Conservation (phyloP, 129 eudicot species). For the Gnaphalium uliginosum region DNA sequence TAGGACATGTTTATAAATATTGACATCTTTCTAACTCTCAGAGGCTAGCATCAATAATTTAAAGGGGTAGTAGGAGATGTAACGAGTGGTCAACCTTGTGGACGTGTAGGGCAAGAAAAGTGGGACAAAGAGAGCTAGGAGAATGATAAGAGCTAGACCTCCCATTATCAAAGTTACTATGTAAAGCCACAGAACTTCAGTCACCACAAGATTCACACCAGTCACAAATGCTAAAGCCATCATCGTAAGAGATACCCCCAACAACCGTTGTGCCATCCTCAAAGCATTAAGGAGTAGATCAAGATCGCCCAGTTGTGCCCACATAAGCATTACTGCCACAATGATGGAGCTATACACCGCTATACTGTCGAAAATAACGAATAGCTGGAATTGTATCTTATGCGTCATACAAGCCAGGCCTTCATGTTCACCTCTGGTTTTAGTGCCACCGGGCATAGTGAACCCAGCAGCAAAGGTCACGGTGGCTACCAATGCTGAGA, state of each 20-base stretch:
- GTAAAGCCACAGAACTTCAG: conserved; percentile 28
- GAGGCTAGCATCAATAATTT: conserved; percentile 29
- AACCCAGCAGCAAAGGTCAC: conserved; percentile 54
- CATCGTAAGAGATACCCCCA: conserved; percentile 45
- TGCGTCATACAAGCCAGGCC: conserved; percentile 37
- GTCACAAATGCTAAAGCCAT: conserved; percentile 45
- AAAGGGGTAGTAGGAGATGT: conserved; percentile 32
- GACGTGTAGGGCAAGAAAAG: conserved; percentile 33
- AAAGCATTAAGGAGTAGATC: conserved; percentile 29
- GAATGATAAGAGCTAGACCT: conserved; percentile 5
- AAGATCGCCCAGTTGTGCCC: conserved; percentile 51
- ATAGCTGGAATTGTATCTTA: neutral
- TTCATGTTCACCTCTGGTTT: conserved; percentile 11
- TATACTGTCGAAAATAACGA: conserved; percentile 40
- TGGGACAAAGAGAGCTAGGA: conserved; percentile 33
- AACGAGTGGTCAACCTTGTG: conserved; percentile 2
- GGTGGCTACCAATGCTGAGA: conserved; percentile 40
- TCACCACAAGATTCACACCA: conserved; percentile 35
- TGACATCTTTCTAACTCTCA: neutral
- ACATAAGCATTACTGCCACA: conserved; percentile 37
- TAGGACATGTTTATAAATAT: neutral
- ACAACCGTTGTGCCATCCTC: conserved; percentile 21
- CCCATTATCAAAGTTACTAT: conserved; percentile 29
- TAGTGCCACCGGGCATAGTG: conserved; percentile 50
- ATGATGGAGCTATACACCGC: conserved; percentile 49